These are phyloP conservation scores for Saussurea involucrata DNA, from an alignment of 129 eudicot species.

Conservation along the genomic window DNA sequence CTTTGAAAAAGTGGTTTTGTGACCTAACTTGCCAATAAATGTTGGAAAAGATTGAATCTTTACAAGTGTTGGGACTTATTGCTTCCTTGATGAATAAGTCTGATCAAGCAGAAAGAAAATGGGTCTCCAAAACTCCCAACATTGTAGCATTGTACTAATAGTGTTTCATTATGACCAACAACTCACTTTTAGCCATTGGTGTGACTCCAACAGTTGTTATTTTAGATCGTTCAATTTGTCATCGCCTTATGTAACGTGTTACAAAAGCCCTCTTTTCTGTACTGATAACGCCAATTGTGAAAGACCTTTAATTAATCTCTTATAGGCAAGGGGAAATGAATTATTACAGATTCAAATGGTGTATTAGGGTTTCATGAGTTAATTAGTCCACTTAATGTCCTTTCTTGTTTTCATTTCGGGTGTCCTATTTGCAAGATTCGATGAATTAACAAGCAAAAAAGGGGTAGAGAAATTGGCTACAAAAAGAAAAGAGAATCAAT, in stretches of 20 bases:
- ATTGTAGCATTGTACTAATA: conserved; percentile 1
- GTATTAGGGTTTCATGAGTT: background rate
- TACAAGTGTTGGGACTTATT: conserved; percentile 1
- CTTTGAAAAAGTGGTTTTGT: background rate
- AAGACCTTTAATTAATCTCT: background rate
- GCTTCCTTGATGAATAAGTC: conserved; percentile 9
- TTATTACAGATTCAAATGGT: background rate
- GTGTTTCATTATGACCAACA: conserved; percentile 27
- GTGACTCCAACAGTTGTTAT: background rate
- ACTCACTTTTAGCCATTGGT: conserved; percentile 15
- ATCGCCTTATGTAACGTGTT: background rate
- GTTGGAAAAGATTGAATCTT: background rate
- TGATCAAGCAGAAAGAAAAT: conserved; percentile 2
- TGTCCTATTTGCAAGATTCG: background rate
- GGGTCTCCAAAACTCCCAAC: conserved; percentile 20
- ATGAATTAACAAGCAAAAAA: background rate
- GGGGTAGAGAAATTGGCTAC: background rate
- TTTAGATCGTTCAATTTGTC: background rate
- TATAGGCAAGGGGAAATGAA: background rate
- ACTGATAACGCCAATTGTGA: background rate
- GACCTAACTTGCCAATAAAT: conserved; percentile 16
- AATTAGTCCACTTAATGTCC: background rate
- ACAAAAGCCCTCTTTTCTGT: background rate
- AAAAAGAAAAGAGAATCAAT: background rate
- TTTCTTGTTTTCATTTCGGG: background rate